A percentile compares a stretch with the other conserved stretches of the same genome.
Conservation (phyloP, 2,329 filamentous ascomycete genomes). For the Calonectria pteridis region DNA sequence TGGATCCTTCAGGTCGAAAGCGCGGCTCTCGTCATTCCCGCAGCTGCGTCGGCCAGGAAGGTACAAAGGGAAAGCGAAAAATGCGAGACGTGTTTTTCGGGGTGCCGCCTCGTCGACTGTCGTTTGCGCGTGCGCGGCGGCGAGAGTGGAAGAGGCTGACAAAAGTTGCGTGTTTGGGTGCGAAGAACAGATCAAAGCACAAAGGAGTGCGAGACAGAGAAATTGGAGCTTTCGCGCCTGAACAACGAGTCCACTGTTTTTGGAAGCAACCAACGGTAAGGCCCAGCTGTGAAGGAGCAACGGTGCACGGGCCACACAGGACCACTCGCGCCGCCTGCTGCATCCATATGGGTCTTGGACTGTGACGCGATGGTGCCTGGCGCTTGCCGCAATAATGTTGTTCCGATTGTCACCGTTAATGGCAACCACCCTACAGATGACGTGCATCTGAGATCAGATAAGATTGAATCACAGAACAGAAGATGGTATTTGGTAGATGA, state of each 20-base stretch:
- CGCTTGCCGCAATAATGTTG: conserved; percentile 29
- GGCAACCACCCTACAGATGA: conserved; percentile 6
- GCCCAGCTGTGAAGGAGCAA: conserved; percentile 33
- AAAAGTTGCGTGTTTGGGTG: conserved; percentile 13
- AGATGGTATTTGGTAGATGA: no score
- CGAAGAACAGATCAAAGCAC: conserved; percentile 16
- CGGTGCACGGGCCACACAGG: conserved; percentile 35
- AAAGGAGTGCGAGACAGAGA: conserved; percentile 31
- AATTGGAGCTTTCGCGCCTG: conserved; percentile 45
- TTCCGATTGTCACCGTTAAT: conserved; percentile 29
- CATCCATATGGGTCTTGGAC: neutral
- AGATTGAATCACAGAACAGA: no score
- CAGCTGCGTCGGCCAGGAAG: conserved; percentile 28
- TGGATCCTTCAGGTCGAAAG: conserved; percentile 41
- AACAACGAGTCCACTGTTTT: conserved; percentile 35
- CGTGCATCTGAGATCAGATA: no score
- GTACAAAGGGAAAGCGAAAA: neutral
- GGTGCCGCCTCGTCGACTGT: conserved; percentile 1
- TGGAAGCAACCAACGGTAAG: conserved; percentile 37
- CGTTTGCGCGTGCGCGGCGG: conserved; percentile 13
- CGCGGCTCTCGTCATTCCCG: conserved; percentile 45
- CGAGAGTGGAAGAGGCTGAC: neutral
- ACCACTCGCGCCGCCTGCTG: neutral
- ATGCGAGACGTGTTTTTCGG: conserved; percentile 4
- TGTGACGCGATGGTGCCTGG: conserved; percentile 8